phyloP scores from a whole-genome alignment of 176 grass and related monocot species.

The Echinochloa phyllopogon region DNA sequence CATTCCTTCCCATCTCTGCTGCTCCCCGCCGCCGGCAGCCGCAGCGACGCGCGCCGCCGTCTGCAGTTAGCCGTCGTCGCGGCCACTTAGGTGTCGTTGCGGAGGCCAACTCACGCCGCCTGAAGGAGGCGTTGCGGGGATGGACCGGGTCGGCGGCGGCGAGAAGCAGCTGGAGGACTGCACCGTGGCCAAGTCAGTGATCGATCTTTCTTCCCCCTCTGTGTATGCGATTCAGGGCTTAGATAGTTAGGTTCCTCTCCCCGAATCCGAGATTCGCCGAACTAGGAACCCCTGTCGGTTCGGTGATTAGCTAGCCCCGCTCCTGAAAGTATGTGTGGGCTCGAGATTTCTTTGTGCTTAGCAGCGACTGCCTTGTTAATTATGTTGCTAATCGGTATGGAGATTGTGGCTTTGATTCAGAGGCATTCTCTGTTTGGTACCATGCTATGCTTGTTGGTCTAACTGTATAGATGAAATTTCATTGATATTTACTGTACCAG shows the following conservation, averaged over 20 bases:
- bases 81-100: not conserved
- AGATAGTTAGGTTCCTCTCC: not conserved
- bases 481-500: not conserved
- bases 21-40: slow-evolving; percentile 2
- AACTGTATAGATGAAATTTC: not conserved
- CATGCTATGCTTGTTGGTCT: no score
- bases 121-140: not conserved
- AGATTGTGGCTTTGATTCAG: no score
- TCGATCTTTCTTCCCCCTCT: not conserved
- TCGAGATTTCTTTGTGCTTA: not conserved
- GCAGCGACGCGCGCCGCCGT: not conserved
- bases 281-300: not conserved
- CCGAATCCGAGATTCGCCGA: not conserved
- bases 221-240: not conserved
- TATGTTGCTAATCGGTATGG: not conserved
- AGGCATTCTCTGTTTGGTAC: no score
- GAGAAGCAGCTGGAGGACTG: slow-evolving; percentile 99
- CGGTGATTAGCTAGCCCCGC: not conserved
- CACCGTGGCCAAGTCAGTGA: slow-evolving; percentile 81
- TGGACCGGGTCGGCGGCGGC: slow-evolving; percentile 59
- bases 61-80: no score
- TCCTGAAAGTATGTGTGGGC: not conserved
- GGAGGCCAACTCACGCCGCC: not conserved
- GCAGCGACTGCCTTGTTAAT: not conserved
- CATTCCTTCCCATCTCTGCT: not conserved